Evolutionary conservation across 495 filamentous ascomycete species (phyloP), one percentile per base, ranked within the genome.

Genomic region (Staphylotrichum longicolle): DNA sequence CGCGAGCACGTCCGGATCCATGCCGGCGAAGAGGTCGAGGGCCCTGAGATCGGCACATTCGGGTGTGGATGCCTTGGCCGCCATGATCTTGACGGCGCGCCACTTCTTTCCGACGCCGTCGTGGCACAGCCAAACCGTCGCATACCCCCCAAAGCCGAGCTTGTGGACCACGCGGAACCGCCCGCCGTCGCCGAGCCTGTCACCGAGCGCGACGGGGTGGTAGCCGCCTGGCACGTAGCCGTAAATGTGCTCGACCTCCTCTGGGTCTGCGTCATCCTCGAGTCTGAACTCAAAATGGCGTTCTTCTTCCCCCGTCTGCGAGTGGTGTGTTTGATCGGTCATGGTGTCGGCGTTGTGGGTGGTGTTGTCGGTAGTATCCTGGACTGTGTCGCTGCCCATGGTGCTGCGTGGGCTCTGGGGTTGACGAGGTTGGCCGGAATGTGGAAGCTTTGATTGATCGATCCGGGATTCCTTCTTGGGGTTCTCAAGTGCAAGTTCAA

Each of bases 101-200:
- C 66, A 71, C 44, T 67, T 67, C 3, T 15, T 37, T 5, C 60
- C 27, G 11, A 14, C 14, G 7, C 35, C 60, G 47, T 87, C 80
- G 3, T 66, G 75, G 37, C 80, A 82, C 42, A 87, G 76, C 82
- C 82, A 86, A 55, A 83, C 77, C 2, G 77, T 84, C 5, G 75
- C 79, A 61, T 76, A 82, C 6, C 76, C 75, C 7, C 83, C 80
- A 52, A 68, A 77, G 2, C 81, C 83, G 20, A 85, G 74, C 54
- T 86, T 86, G 65, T 83, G 79, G 5, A 77, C 70, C 56, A 85
- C 79, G 10, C 65, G 65, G 63, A 82, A 85, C 14, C 72, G 67
- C 0, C 62, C 56, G 48, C 63, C 72, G 8, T 42, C 49, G 6
- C 62, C 81, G 61, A 72, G 74, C 46, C 68, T 53, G 48, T 83